Conservation (phyloP, 2,329 filamentous ascomycete genomes). For the Fusarium papillatum region DNA sequence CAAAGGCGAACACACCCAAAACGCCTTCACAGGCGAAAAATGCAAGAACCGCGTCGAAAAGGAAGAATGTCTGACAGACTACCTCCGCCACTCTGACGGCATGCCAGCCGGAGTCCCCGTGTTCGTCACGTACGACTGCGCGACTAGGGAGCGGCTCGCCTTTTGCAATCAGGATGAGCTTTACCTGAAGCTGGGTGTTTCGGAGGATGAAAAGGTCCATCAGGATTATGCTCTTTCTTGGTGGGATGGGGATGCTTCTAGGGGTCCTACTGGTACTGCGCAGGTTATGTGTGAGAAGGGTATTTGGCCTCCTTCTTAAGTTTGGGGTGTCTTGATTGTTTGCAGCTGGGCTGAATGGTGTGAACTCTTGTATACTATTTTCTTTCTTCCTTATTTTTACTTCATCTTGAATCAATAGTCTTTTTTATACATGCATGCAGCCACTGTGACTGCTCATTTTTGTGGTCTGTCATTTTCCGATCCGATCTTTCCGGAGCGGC, state of each 20-base stretch:
- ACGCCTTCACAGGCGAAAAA: constrained; percentile 7
- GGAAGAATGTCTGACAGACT: constrained; percentile 12
- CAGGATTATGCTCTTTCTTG: constrained; percentile 4
- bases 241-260: neutral
- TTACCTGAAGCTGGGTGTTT: constrained; percentile 16
- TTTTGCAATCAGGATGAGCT: constrained; percentile 18
- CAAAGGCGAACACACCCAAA: constrained; percentile 4
- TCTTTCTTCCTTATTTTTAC: neutral
- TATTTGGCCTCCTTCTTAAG: neutral
- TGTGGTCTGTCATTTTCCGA: neutral
- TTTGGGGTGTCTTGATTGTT: rapidly evolving
- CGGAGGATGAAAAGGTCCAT: neutral
- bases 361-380: neutral
- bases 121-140: constrained; percentile 11
- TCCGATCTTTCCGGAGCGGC: neutral
- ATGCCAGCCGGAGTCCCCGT: neutral
- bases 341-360: neutral
- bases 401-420: neutral
- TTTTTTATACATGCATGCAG: neutral
- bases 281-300: constrained; percentile 5
- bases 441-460: neutral
- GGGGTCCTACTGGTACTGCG: neutral
- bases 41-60: constrained; percentile 13
- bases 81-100: neutral
- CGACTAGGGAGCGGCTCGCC: constrained; percentile 1